A percentile compares a stretch with the other conserved stretches of the same genome.
Evolutionary conservation across 116 monocot species (phyloP).

Genomic region (Zostera marina): DNA sequence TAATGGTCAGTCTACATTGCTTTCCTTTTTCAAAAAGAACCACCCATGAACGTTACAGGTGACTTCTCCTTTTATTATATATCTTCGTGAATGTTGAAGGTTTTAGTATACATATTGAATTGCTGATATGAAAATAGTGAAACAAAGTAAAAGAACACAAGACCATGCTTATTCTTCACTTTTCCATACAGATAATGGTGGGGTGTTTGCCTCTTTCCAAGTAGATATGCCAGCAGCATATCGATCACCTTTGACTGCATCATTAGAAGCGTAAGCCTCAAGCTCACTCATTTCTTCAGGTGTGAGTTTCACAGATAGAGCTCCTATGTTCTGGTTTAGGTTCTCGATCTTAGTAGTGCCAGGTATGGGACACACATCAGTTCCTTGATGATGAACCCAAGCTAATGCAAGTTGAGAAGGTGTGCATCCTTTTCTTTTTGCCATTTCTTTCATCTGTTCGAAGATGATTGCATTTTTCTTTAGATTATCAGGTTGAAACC

Average conservation of each 20-base stretch:
- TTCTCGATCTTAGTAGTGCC: conserved; percentile 9
- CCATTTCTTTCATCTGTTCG: conserved; percentile 8
- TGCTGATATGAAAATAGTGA: too few relatives aligned
- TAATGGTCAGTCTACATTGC: too few relatives aligned
- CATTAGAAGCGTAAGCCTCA: too few relatives aligned
- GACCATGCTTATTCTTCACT: too few relatives aligned
- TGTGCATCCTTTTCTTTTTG: conserved; percentile 12
- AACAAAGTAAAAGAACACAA: too few relatives aligned
- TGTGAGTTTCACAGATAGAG: conserved; percentile 14
- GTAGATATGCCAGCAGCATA: too few relatives aligned
- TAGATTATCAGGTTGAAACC: conserved; percentile 21
- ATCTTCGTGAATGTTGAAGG: conserved; percentile 4
- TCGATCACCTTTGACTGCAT: too few relatives aligned
- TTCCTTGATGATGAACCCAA: conserved; percentile 26
- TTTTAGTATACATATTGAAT: conserved; percentile 22
- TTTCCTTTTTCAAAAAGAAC: too few relatives aligned
- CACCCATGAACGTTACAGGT: too few relatives aligned
- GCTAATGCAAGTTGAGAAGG: conserved; percentile 21
- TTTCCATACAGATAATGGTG: too few relatives aligned
- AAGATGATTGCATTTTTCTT: conserved; percentile 10
- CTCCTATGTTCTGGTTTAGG: conserved; percentile 9
- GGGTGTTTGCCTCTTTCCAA: too few relatives aligned
- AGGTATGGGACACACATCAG: conserved; percentile 22
- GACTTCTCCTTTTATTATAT: too few relatives aligned
- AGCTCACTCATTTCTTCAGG: background rate